Evolutionary conservation across 257 asterid genomes (phyloP), one percentile per base, ranked within the genome.

Genomic region (Thymus quinquecostatus): DNA sequence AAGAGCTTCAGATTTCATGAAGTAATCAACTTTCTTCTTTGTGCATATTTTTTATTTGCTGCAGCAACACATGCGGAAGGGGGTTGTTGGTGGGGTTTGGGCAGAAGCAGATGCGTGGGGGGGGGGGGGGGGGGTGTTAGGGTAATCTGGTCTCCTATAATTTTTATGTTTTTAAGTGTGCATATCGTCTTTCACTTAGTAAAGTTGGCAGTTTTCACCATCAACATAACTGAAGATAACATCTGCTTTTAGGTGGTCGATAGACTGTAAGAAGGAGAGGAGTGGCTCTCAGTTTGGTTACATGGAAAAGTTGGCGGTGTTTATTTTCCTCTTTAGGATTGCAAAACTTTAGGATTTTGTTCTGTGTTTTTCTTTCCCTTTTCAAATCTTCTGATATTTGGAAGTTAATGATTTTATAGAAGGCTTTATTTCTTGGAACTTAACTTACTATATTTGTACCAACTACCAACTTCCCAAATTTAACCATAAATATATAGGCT

Each of bases 1-100:
- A 85, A 78, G 89, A 73, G 89, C 97, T 66, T 86, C 96, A 29
- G 97, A 90, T 83, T 89, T 85, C 84, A 75, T 88, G 62, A 95
- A 89, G 99, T 95, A 89, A 79, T 49, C 6, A 69, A 10, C 51
- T 50, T 8, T 62, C 21, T 71, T 72, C 32, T 62, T 12, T 13
- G 43, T 74, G 53, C 67, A 59, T 64, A 29, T 51, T 51, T 65
- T 68, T 10, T 41, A 8, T 57, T 36, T 36, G 40, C 40, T 3
- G 40, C 4, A 36, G 40, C 40, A 36, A 36, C 40, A 36, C 40
- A 36, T 36, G 4, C 5, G 40, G 40, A 1, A 36, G 40, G 5
- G 40, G 40, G 40, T 36, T 36, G 40, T 6, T 6, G 5, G 40
- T 3, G 40, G 40, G 40, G 40, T 36, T 36, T 36, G 40, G 40